Conservation (phyloP, 192 early-diverging fungal species). For the Podila horticola region DNA sequence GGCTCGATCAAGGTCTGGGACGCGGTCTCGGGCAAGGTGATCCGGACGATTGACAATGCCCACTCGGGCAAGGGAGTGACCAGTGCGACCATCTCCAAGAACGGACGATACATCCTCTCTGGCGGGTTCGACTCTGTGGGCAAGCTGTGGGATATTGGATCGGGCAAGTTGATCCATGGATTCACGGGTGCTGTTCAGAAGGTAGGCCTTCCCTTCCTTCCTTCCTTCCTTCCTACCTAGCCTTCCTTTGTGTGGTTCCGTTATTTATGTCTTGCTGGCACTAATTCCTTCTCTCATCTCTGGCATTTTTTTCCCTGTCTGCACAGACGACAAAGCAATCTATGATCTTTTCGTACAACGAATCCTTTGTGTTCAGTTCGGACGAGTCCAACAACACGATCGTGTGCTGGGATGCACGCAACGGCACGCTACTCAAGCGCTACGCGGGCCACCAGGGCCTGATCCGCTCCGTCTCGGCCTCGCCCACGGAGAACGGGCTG, state of each 20-base stretch:
- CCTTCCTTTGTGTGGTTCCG: no score
- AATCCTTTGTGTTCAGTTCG: conserved; percentile 73
- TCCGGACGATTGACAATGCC: conserved; percentile 78
- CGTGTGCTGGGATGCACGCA: conserved; percentile 77
- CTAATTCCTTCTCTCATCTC: neutral
- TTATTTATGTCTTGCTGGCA: neutral
- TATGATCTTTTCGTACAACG: conserved; percentile 74
- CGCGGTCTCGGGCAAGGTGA: conserved; percentile 76
- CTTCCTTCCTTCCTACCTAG: no score
- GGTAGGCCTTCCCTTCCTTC: conserved; percentile 19
- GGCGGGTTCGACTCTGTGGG: conserved; percentile 81
- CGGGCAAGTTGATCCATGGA: conserved; percentile 74
- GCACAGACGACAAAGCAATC: conserved; percentile 45
- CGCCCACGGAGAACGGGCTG: conserved; percentile 68
- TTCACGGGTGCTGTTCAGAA: conserved; percentile 76
- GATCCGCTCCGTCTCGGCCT: conserved; percentile 69
- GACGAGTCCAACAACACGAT: conserved; percentile 73
- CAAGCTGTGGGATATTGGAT: conserved; percentile 86
- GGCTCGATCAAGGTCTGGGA: conserved; percentile 92
- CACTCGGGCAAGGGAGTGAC: conserved; percentile 82
- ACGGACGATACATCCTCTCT: conserved; percentile 79
- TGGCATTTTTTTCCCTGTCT: neutral
- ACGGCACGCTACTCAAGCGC: conserved; percentile 65
- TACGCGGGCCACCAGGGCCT: conserved; percentile 61
- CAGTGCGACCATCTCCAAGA: conserved; percentile 79